Conservation (phyloP, 768 basidiomycete species). For the Termitomyces sp. region DNA sequence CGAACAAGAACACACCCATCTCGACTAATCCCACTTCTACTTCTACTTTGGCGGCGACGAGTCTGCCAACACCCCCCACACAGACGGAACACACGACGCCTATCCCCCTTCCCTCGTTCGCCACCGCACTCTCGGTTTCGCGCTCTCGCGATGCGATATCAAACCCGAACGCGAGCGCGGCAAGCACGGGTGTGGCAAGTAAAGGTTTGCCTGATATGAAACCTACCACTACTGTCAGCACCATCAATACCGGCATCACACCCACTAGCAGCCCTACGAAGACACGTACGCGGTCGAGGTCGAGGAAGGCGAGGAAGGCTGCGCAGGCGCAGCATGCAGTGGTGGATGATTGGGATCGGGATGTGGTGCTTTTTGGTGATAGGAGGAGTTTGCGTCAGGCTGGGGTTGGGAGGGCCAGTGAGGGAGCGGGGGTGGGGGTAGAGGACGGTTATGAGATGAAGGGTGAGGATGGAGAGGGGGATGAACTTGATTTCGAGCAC, state of each 20-base stretch:
- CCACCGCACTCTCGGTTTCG: conserved; percentile 22
- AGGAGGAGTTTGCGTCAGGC: no score
- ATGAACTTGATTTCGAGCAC: not conserved
- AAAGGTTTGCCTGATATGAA: no score
- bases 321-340: not conserved
- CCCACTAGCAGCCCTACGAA: not conserved
- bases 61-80: not conserved
- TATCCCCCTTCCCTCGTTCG: conserved; percentile 39
- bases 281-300: not conserved
- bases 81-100: conserved; percentile 13
- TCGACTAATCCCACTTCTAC: not conserved
- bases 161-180: not conserved
- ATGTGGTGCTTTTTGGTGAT: not conserved
- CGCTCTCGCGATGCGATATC: not conserved
- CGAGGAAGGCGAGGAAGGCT: conserved; percentile 2
- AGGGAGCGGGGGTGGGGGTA: no score
- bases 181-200: no score
- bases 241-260: not conserved
- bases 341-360: not conserved
- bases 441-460: no score
- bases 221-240: no score
- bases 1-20: not conserved
- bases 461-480: not conserved
- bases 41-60: not conserved
- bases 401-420: no score